These are phyloP conservation scores for Alloascoidea africana DNA, from an alignment of 805 yeast genomes.

Conservation along the genomic window DNA sequence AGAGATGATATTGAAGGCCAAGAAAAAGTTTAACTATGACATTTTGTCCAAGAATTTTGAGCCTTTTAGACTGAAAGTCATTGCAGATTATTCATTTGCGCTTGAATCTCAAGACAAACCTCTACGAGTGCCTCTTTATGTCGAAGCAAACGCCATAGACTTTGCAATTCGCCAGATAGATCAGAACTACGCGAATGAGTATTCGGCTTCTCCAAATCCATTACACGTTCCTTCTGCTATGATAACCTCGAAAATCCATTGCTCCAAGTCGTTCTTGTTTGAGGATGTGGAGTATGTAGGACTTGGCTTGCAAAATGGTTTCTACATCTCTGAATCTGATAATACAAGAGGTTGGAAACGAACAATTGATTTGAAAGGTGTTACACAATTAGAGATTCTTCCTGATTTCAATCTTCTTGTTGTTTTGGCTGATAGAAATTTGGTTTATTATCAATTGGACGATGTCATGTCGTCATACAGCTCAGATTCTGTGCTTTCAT, in stretches of 20 bases:
- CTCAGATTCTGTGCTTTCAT: neutral
- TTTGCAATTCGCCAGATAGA: conserved; percentile 20
- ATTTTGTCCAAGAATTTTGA: conserved; percentile 24
- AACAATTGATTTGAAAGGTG: conserved; percentile 34
- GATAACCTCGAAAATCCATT: conserved; percentile 19
- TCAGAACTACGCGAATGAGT: conserved; percentile 11
- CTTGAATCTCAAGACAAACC: conserved; percentile 41
- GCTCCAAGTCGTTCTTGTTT: conserved; percentile 29
- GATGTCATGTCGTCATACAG: conserved; percentile 25
- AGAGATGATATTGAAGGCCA: conserved; percentile 30
- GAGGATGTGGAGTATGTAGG: conserved; percentile 31
- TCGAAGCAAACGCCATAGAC: conserved; percentile 36
- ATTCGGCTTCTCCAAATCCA: conserved; percentile 5
- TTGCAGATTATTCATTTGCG: conserved; percentile 47
- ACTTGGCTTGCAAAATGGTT: conserved; percentile 49
- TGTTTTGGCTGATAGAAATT: conserved; percentile 38
- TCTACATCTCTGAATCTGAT: conserved; percentile 30
- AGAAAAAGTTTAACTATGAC: conserved; percentile 19
- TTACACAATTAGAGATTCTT: conserved; percentile 46
- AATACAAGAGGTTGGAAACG: conserved; percentile 34
- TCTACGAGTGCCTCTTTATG: conserved; percentile 34
- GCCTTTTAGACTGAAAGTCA: conserved; percentile 35
- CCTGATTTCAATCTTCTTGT: conserved; percentile 39
- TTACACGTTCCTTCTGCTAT: conserved; percentile 12
- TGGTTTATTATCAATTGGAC: conserved; percentile 50